A percentile compares a stretch with the other conserved stretches of the same genome.
phyloP scores from a whole-genome alignment of 2,329 filamentous ascomycete species.

The Exophiala mesophila region DNA sequence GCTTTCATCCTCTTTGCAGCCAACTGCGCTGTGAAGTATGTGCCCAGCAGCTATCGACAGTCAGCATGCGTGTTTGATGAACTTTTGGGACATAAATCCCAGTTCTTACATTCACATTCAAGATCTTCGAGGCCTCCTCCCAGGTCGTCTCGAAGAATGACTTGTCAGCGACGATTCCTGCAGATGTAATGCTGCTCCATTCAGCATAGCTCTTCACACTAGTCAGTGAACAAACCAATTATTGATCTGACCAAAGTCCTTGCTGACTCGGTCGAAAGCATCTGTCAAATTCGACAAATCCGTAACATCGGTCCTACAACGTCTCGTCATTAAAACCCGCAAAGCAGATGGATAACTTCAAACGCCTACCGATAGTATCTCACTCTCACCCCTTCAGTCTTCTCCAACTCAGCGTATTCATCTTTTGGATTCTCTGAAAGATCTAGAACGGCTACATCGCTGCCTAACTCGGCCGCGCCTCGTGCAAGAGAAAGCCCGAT shows the following conservation, averaged over 20 bases:
- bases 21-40: conserved; percentile 45
- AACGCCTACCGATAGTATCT: too few relatives aligned
- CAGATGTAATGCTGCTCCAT: conserved; percentile 11
- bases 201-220: neutral
- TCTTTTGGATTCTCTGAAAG: conserved; percentile 13
- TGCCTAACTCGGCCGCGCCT: conserved; percentile 19
- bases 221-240: conserved; percentile 26
- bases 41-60: conserved; percentile 42
- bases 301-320: conserved; percentile 45
- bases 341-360: conserved; percentile 14
- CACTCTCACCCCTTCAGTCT: too few relatives aligned
- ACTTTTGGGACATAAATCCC: conserved; percentile 24
- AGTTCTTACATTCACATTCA: conserved; percentile 40
- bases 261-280: conserved; percentile 40
- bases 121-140: conserved; percentile 39
- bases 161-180: conserved; percentile 41
- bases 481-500: conserved; percentile 19
- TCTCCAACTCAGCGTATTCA: too few relatives aligned
- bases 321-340: conserved; percentile 15
- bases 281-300: conserved; percentile 37
- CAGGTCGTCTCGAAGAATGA: conserved; percentile 43
- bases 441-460: conserved; percentile 19
- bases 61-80: conserved; percentile 20
- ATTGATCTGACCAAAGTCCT: conserved; percentile 37
- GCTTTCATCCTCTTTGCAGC: conserved; percentile 49